phyloP scores from a whole-genome alignment of 257 asterid genomes.

The Nicotiana obtusifolia region DNA sequence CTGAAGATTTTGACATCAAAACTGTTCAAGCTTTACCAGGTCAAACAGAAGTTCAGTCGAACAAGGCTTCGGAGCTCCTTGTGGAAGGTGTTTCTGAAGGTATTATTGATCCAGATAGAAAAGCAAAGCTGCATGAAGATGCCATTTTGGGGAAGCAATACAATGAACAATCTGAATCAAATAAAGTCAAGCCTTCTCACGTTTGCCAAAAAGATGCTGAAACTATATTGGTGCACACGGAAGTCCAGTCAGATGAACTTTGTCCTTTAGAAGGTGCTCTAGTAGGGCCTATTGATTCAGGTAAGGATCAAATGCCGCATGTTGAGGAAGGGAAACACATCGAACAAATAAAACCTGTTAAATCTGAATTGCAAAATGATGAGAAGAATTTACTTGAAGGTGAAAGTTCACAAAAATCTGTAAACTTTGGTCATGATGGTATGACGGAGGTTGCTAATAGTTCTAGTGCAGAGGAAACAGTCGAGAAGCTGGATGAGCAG shows the following conservation, averaged over 20 bases:
- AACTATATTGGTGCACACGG: background rate
- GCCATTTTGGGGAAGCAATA: background rate
- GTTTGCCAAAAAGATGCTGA: slow-evolving; percentile 8
- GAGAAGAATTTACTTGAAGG: slow-evolving; percentile 29
- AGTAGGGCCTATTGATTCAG: slow-evolving; percentile 10
- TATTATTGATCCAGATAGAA: slow-evolving; percentile 22
- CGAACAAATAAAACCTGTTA: slow-evolving; percentile 23
- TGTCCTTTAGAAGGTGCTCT: background rate
- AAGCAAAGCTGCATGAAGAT: slow-evolving; percentile 2
- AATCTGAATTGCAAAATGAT: slow-evolving; percentile 26
- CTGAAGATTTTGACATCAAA: slow-evolving; percentile 65
- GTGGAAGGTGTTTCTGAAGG: slow-evolving; percentile 21
- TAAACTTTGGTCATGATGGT: slow-evolving; percentile 21
- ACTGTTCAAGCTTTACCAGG: slow-evolving; percentile 38
- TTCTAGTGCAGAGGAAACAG: slow-evolving; percentile 25
- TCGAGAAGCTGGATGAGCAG: slow-evolving; percentile 30
- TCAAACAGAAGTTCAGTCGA: slow-evolving; percentile 35
- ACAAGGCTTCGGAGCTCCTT: slow-evolving; percentile 34
- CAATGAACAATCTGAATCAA: slow-evolving; percentile 6
- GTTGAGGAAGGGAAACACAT: slow-evolving; percentile 3
- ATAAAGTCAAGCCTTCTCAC: slow-evolving; percentile 6
- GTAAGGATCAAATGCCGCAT: slow-evolving; percentile 12
- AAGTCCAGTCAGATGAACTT: slow-evolving; percentile 8
- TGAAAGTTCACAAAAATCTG: slow-evolving; percentile 21
- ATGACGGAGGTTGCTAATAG: slow-evolving; percentile 22